These are phyloP conservation scores for Boechera stricta DNA, from an alignment of 345 rosid genomes.

Conservation along the genomic window DNA sequence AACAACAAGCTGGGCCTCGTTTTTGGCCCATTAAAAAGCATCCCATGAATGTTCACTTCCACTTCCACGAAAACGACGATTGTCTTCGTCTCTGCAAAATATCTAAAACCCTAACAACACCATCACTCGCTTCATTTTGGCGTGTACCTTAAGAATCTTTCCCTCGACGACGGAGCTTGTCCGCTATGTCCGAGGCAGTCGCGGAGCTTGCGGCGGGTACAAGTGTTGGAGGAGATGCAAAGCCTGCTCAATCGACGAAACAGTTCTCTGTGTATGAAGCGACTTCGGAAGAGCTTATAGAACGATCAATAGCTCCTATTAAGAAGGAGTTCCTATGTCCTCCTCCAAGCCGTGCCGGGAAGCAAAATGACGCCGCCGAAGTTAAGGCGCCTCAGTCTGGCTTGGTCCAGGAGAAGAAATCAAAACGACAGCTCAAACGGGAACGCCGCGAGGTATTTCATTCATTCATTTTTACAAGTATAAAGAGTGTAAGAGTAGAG, in stretches of 20 bases:
- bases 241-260: slow-evolving; percentile 32
- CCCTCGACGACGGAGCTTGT: slow-evolving; percentile 28
- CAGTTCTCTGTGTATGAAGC: slow-evolving; percentile 44
- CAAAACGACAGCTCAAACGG: slow-evolving; percentile 92
- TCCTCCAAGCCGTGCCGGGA: slow-evolving; percentile 58
- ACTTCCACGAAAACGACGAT: neutral
- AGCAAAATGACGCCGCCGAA: slow-evolving; percentile 45
- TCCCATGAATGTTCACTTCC: neutral
- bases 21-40: slow-evolving; percentile 12
- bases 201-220: slow-evolving; percentile 26
- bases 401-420: slow-evolving; percentile 77
- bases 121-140: neutral
- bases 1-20: neutral
- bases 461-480: neutral
- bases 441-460: slow-evolving; percentile 71
- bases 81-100: slow-evolving; percentile 8
- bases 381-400: slow-evolving; percentile 42
- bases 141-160: neutral
- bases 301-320: slow-evolving; percentile 78
- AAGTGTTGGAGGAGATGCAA: slow-evolving; percentile 22
- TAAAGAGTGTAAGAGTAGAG: neutral
- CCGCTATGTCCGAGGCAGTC: slow-evolving; percentile 39
- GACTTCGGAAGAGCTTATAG: slow-evolving; percentile 73
- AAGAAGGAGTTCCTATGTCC: slow-evolving; percentile 75
- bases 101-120: slow-evolving; percentile 42